Evolutionary conservation across 2,329 filamentous ascomycete genomes (phyloP), one percentile per base, ranked within the genome.

Genomic region (Scytalidium sp.): DNA sequence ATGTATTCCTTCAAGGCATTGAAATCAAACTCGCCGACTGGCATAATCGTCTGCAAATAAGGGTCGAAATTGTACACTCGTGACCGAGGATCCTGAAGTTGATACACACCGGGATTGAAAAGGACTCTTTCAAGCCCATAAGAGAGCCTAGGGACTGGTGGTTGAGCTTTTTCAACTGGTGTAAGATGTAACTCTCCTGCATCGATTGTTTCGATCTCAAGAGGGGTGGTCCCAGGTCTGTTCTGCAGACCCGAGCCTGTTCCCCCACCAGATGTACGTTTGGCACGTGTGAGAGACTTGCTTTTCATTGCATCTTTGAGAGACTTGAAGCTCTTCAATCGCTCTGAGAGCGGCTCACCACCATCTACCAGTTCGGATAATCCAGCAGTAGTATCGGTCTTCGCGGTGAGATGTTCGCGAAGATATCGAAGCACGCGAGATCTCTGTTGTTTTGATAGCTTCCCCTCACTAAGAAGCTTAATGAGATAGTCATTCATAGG

Each of bases 61-160:
- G 95, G 94, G 64, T 99, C 93, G 61, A 99, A 99, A 66, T 99
- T 99, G 77, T 84, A 99, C 6, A 97, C 90, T 17, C 84, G 80
- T 36, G 93, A 91, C 50, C 90, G 82, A 20, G 87, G 84, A 66
- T 99, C 94, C 68, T 96, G 92, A 46, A 99, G 79, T 45, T 90
- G 85, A 66, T 97, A 96, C 32, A 97, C 89, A 19, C 94, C 92
- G 2, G 87, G 87, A 62, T 97, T 99, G 78, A 99, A 99, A 2
- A 99, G 73, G n/a, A 95, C 93, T 39, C 65, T 58, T 47, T 67
- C 65, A 23, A 67, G 50, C 9, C 64, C 64, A 50, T 66, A 65
- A 10, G 61, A 59, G 21, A 67, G 47, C 13, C 47, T 50, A 42
- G 65, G 64, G 9, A 67, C 64, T 25, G 60, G 51, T 42, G 61